phyloP scores from a whole-genome alignment of 169 alveolate genomes.

The Perkinsus olseni region DNA sequence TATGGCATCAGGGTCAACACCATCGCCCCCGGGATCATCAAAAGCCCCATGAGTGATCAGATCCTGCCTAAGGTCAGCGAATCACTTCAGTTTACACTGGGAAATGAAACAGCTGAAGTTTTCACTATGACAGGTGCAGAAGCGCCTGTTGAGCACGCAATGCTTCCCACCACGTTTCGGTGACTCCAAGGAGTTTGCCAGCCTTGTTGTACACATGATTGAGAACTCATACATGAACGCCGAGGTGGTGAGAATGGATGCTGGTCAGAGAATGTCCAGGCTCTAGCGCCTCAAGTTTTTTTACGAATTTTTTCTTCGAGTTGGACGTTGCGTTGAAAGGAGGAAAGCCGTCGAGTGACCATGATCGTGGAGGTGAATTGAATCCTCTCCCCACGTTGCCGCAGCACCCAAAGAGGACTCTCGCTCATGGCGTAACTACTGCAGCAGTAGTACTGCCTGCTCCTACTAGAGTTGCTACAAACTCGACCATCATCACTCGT shows the following conservation, averaged over 20 bases:
- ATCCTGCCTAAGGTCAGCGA: constrained; percentile 26
- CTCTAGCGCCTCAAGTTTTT: too few relatives aligned
- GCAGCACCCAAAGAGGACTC: too few relatives aligned
- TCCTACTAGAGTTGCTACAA: too few relatives aligned
- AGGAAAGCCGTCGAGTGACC: too few relatives aligned
- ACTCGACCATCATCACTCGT: too few relatives aligned
- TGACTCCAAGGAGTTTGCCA: constrained; percentile 55
- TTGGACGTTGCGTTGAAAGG: too few relatives aligned
- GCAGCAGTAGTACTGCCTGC: too few relatives aligned
- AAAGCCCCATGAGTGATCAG: constrained; percentile 48
- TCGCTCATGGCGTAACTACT: too few relatives aligned
- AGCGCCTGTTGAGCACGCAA: neutral
- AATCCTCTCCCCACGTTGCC: too few relatives aligned
- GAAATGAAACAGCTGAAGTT: constrained; percentile 32
- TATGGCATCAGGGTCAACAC: constrained; percentile 57
- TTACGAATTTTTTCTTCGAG: too few relatives aligned
- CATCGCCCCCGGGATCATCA: constrained; percentile 59
- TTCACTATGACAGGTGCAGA: neutral
- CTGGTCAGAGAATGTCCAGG: constrained; percentile 49
- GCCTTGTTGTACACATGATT: constrained; percentile 32
- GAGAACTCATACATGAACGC: constrained; percentile 57
- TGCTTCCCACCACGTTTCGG: constrained; percentile 51
- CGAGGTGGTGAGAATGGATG: constrained; percentile 50
- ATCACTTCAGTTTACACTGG: constrained; percentile 20
- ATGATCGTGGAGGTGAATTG: too few relatives aligned